Percentiles rank a stretch among this genome's conserved stretches.
Evolutionary conservation across 805 yeast species (phyloP).

Genomic region (Pichia phayaonensis): DNA sequence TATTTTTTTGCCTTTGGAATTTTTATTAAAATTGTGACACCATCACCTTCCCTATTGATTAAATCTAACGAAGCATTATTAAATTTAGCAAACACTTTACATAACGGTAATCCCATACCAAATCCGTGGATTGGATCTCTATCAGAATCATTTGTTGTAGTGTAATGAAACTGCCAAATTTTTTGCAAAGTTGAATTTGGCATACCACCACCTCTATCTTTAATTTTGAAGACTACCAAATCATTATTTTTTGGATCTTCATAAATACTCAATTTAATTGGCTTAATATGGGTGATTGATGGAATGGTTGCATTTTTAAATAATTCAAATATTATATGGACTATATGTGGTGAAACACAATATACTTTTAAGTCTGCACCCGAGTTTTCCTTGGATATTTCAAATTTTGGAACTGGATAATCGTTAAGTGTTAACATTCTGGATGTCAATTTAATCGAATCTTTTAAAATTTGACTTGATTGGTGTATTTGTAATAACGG

Average conservation of each 20-base stretch:
- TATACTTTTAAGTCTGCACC: constrained; percentile 4
- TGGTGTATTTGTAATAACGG: constrained; percentile 13
- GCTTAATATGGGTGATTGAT: constrained; percentile 16
- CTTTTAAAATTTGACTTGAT: constrained; percentile 10
- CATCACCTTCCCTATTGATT: constrained; percentile 17
- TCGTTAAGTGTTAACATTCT: constrained; percentile 21
- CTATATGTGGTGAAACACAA: constrained; percentile 25
- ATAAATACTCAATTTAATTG: constrained; percentile 14
- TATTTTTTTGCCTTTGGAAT: constrained; percentile 14
- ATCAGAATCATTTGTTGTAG: constrained; percentile 17
- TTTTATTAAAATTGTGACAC: constrained; percentile 19
- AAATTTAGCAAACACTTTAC: constrained; percentile 22
- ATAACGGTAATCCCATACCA: constrained; percentile 29
- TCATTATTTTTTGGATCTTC: constrained; percentile 5
- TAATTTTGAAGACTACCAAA: constrained; percentile 15
- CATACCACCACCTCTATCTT: constrained; percentile 28
- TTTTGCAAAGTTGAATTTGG: constrained; percentile 13
- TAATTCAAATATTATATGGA: constrained; percentile 26
- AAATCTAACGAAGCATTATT: constrained; percentile 21
- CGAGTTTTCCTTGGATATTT: background rate
- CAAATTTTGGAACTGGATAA: constrained; percentile 26
- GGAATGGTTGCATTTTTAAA: constrained; percentile 27
- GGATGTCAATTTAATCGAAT: constrained; percentile 18
- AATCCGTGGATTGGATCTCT: constrained; percentile 27
- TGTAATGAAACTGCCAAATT: constrained; percentile 28